phyloP scores from a whole-genome alignment of 768 basidiomycete genomes.

The Panaeolus cyanescens region DNA sequence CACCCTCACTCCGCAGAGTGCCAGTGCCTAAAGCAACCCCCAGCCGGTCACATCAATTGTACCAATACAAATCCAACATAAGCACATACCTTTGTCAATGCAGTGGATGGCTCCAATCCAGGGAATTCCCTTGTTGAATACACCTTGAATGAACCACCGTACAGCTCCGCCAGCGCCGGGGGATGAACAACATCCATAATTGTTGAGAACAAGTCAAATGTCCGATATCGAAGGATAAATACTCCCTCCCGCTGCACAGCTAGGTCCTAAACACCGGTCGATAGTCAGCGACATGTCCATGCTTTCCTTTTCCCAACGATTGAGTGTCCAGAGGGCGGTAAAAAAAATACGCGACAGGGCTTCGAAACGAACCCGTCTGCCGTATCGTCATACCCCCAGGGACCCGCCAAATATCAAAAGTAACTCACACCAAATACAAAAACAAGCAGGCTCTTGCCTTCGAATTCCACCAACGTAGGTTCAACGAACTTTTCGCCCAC shows the following conservation, averaged over 20 bases:
- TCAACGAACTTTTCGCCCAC: constrained; percentile 67
- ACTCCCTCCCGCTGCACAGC: constrained; percentile 68
- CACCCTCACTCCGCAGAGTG: constrained; percentile 42
- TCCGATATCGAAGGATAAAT: constrained; percentile 72
- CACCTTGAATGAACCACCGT: constrained; percentile 66
- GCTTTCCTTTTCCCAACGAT: neutral
- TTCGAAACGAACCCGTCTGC: no score
- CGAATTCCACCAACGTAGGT: constrained; percentile 52
- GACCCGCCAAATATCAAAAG: neutral
- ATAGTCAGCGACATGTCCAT: neutral
- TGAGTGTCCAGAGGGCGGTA: no score
- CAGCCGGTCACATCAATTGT: neutral
- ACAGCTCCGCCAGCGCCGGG: constrained; percentile 62
- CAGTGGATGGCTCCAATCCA: constrained; percentile 66
- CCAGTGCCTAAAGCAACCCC: constrained; percentile 24
- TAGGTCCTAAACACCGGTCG: constrained; percentile 50
- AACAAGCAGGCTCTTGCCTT: constrained; percentile 52
- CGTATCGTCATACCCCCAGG: no score
- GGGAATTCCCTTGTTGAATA: constrained; percentile 79
- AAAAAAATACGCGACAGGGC: neutral
- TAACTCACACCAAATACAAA: constrained; percentile 64
- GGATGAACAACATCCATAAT: constrained; percentile 25
- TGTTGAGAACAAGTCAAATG: constrained; percentile 59
- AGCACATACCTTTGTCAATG: constrained; percentile 60
- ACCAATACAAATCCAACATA: constrained; percentile 4